Evolutionary conservation across 805 yeast genomes (phyloP), one percentile per base, ranked within the genome.

Genomic region (Ogataea ganodermae): DNA sequence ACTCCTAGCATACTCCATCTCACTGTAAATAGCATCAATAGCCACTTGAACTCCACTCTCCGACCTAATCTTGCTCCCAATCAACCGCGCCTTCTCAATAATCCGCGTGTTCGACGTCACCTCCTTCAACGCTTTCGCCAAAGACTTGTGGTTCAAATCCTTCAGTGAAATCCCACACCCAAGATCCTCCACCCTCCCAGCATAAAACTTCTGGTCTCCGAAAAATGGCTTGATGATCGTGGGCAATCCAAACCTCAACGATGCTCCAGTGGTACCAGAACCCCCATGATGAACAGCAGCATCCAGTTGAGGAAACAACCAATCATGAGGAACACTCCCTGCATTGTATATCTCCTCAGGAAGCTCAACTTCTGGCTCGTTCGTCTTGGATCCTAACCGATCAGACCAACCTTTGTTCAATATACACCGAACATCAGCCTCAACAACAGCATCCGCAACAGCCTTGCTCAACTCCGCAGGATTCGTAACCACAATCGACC

Each of bases 271-370:
- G 0, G 97, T 89, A 1, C 98, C 98, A 0, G 96, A 85, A 0
- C 98, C 98, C 32, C 98, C 98, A 63, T 92, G 98, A 63, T 92
- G 98, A 3, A 92, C 97, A 0, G 96, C 96, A 0, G 92, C 97
- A 67, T 92, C 96, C 36, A 92, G 72, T 51, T 80, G 81, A 0
- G 92, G 86, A 67, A 92, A 92, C 30, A 92, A 70, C 98, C 98
- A 92, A 62, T 90, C 96, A 63, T 92, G 98, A 0, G 97, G 96
- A 12, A 88, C 73, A 8, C 83, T 62, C 2, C 94, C 94, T 6
- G 88, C 71, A 53, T 80, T 81, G 61, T 70, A 87, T 2, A 92
- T 77, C 55, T 81, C 82, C 0, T 72, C 69, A 1, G 97, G 97
- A 12, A 89, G 67, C 21, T 66, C 73, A 46, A 76, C 55, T 56